Evolutionary conservation across 371 early-diverging fungal species (phyloP), one percentile per base, ranked within the genome.

Genomic region (Ordospora colligata): DNA sequence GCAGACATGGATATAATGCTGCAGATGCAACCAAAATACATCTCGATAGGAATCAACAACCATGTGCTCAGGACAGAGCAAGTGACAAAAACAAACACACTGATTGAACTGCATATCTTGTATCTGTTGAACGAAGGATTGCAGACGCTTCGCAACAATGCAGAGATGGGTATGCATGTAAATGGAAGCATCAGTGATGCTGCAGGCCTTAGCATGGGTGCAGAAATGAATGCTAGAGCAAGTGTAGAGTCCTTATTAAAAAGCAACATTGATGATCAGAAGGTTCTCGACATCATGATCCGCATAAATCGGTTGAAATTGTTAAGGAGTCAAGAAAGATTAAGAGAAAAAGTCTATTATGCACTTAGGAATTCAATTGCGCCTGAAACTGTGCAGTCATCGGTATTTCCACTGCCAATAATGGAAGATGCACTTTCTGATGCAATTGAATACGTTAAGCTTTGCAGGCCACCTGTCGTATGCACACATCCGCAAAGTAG

Each of bases 11-110:
- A 69, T 52, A 62, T 74, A 37, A 21, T 80, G 25, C 74, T 69
- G 37, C 70, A 77, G 58, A 66, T 80, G 12, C 81, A 80, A 37
- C 81, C 81, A 2, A 53, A 46, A 9, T 78, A 69, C 23, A 22
- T 77, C 21, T 49, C 74, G 19, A 47, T 74, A 45, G 67, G 32
- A 32, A 51, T 77, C 44, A 64, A 73, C 21, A 27, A 8, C 21
- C 43, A 22, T 12, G n/a, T 73, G 8, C 23, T 80, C 12, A 43
- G 46, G 19, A 53, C 46, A 10, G 81, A 80, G 53, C 40, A 54
- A 22, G 42, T 68, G 0, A 11, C 25, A 21, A 51, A 52, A 27
- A 58, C 70, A 8, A 65, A 71, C 22, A 23, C 50, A 3, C 22
- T 73, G 27, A 66, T 77, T 14, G 64, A 44, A 14, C 44, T 40